Conservation (phyloP, 2,329 filamentous ascomycete species). For the Rhinocladiella mackenziei region DNA sequence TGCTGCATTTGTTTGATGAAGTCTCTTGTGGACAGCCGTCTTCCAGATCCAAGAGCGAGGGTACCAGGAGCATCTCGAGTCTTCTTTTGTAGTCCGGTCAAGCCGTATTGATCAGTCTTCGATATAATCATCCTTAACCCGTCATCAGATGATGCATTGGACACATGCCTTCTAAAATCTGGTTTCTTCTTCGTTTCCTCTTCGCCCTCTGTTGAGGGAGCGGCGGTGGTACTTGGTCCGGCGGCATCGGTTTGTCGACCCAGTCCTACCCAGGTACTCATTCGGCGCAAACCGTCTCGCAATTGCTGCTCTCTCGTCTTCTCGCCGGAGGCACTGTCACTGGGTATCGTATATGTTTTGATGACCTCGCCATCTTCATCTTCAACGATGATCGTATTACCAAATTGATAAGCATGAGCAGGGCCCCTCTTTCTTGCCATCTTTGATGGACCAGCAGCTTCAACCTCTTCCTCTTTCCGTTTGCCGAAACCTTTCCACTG, state of each 20-base stretch:
- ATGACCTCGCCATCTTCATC: slow-evolving; percentile 66
- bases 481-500: slow-evolving; percentile 44
- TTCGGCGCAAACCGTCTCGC: slow-evolving; percentile 52
- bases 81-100: slow-evolving; percentile 41
- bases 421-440: slow-evolving; percentile 46
- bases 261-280: slow-evolving; percentile 59
- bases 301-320: slow-evolving; percentile 34
- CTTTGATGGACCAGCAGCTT: slow-evolving; percentile 26
- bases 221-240: slow-evolving; percentile 6
- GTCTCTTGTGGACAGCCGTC: slow-evolving; percentile 61
- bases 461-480: slow-evolving; percentile 34
- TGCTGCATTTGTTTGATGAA: slow-evolving; percentile 61
- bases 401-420: slow-evolving; percentile 64
- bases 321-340: slow-evolving; percentile 28
- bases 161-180: slow-evolving; percentile 25
- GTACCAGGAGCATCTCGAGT: slow-evolving; percentile 22
- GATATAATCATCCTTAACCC: slow-evolving; percentile 59
- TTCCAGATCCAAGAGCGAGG: slow-evolving; percentile 37
- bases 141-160: slow-evolving; percentile 41
- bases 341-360: slow-evolving; percentile 63
- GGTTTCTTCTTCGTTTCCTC: slow-evolving; percentile 31
- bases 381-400: slow-evolving; percentile 67
- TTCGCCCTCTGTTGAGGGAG: slow-evolving; percentile 29
- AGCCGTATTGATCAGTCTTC: slow-evolving; percentile 38
- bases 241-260: slow-evolving; percentile 26